Conservation (phyloP, 1,139 yeast genomes). For the Taphrina populina region DNA sequence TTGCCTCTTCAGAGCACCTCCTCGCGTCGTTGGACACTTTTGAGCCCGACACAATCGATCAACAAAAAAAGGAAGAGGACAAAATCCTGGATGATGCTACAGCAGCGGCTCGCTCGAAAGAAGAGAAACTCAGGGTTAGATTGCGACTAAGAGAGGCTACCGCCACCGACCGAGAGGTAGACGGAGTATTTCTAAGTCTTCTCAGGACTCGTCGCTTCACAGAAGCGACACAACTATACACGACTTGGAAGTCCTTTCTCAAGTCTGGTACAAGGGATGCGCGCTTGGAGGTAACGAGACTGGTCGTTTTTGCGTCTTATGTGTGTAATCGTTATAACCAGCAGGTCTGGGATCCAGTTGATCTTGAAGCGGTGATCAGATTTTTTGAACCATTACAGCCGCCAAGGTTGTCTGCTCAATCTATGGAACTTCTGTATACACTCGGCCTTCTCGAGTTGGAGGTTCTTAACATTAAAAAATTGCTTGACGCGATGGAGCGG, state of each 20-base stretch:
- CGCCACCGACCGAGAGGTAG: slow-evolving; percentile 8
- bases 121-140: no score
- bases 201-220: background rate
- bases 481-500: background rate
- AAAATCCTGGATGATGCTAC: no score
- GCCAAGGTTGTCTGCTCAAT: background rate
- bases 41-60: no score
- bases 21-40: no score
- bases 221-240: background rate
- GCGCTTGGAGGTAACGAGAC: background rate
- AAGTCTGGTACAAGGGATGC: background rate
- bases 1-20: no score
- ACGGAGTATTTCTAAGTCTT: background rate
- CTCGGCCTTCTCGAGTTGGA: background rate
- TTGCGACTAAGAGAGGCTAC: no score
- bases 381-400: background rate
- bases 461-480: background rate
- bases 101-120: no score
- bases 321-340: slow-evolving; percentile 2
- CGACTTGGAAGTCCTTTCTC: background rate
- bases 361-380: background rate
- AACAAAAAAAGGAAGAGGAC: no score
- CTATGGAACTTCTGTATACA: background rate
- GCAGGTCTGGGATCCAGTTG: background rate
- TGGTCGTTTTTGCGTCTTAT: background rate